Base-by-base conservation (phyloP, 306 rosid species). In the Delonix regia region DNA sequence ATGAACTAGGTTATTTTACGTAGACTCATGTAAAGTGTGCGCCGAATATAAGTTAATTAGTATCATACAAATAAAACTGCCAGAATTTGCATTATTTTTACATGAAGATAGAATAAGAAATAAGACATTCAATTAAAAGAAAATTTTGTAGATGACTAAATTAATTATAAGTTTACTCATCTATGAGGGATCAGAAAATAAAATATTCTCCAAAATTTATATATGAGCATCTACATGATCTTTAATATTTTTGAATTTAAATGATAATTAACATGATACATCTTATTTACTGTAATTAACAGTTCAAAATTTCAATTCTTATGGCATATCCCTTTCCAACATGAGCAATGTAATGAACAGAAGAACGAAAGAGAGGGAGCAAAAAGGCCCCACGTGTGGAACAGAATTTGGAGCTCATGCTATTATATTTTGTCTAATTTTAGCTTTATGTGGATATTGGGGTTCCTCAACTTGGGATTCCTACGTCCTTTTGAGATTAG, bases 321-420 rank as follows among this genome's bases (percentile, higher is more conserved):
- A 30, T 30, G 2, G 41, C 41, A 4, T 12, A 6, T n/a, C 7
- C 30, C 39, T 66, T 65, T 60, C 72, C 36, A 73, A 61, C 34
- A 70, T 82, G 74, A 73, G 48, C 45, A 74, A 47, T 9, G 55
- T 42, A 66, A 68, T 51, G 59, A 73, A 19, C 22, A 36, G 76
- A 81, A 45, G 47, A 51, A 78, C 60, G 51, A 80, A 69, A 83
- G 80, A 84, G 51, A 70, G 47, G 84, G 86, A 62, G 61, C 53
- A 7, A 83, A 91, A 36, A 90, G 97, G 90, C 24, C 97, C 97
- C 97, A 88, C 92, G 93, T 87, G 95, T 83, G 92, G 85, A 90
- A 86, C 83, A 88, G 88, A 83, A 78, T 24, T 73, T 80, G 87
- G 84, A 85, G 83, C 84, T 81, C 85, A 79, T 86, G 89, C 36